Evolutionary conservation across 768 basidiomycete genomes (phyloP), one percentile per base, ranked within the genome.

Genomic region (Calocera cornea): DNA sequence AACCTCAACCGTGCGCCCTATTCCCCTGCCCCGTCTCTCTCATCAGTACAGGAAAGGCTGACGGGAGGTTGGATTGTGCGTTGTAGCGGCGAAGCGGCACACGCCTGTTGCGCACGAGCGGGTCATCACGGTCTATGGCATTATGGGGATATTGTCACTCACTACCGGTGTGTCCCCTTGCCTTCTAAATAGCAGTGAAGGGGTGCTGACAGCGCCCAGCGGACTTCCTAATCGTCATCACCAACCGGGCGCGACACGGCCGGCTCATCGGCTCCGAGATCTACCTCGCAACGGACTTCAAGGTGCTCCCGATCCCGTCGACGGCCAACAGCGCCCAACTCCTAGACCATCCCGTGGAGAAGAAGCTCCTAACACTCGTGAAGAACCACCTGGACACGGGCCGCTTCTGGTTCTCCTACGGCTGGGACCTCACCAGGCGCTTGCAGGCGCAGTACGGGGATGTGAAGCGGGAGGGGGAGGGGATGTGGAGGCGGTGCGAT

Each of bases 171-270:
- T 71, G 75, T 70, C 65, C 50, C 24, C 16, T 14, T 33, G 44
- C n/a, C n/a, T 66, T 50, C 67, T 29, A 50, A 50, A 44, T 70
- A 60, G 41, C 66, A 50, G 29, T 68, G 60, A 7, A 14, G 19
- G 2, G 54, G 14, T 60, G 31, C 41, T n/a, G 33, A 40, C 41
- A 10, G 1, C 31, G 31, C 17, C 8, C 68, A 98, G 95, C 95
- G 74, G 97, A 98, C 78, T 97, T 95, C 78, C 77, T 98, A 64
- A 84, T 99, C 70, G 80, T 97, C 41, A 81, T 97, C 69, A 97
- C 92, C 47, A 87, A 87, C 31, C 86, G 94, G 54, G 86, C 87
- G 71, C 84, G 87, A 36, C 85, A 84, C 70, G 89, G 88, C 16
- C 83, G 87, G 67, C 80, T 98, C 68, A 85, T 93, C 79, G 85